Conservation (phyloP, 2,329 filamentous ascomycete genomes). For the Nigrospora sphaerica region DNA sequence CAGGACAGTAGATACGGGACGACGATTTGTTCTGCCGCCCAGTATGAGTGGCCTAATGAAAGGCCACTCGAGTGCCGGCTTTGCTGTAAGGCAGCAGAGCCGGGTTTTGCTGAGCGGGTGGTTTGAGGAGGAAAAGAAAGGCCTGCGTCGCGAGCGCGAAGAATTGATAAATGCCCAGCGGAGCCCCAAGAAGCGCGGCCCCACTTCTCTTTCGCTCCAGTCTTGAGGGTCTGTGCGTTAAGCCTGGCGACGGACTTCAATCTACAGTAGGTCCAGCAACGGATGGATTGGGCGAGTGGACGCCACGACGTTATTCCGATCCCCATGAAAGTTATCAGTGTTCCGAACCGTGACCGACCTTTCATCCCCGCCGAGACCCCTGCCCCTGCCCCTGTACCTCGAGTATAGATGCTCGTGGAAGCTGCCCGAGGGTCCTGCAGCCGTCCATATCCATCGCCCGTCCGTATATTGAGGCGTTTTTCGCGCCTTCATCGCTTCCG, state of each 20-base stretch:
- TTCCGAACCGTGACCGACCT: too few relatives aligned
- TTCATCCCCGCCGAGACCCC: too few relatives aligned
- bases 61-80: constrained; percentile 20
- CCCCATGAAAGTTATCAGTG: too few relatives aligned
- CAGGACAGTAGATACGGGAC: constrained; percentile 85
- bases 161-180: neutral
- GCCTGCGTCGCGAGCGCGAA: neutral
- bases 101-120: constrained; percentile 19
- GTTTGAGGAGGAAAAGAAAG: constrained; percentile 9
- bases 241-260: too few relatives aligned
- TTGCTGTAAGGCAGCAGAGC: constrained; percentile 22
- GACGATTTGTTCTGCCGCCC: constrained; percentile 34
- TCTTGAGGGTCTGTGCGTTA: too few relatives aligned
- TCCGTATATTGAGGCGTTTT: neutral
- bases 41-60: constrained; percentile 23
- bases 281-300: too few relatives aligned
- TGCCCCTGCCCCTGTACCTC: too few relatives aligned
- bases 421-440: neutral
- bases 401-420: too few relatives aligned
- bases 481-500: constrained; percentile 6
- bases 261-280: too few relatives aligned
- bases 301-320: too few relatives aligned
- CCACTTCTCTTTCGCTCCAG: too few relatives aligned
- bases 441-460: neutral
- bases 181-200: too few relatives aligned